Evolutionary conservation across 371 early-diverging fungal species (phyloP).

Genomic region (Mortierella polycephala): DNA sequence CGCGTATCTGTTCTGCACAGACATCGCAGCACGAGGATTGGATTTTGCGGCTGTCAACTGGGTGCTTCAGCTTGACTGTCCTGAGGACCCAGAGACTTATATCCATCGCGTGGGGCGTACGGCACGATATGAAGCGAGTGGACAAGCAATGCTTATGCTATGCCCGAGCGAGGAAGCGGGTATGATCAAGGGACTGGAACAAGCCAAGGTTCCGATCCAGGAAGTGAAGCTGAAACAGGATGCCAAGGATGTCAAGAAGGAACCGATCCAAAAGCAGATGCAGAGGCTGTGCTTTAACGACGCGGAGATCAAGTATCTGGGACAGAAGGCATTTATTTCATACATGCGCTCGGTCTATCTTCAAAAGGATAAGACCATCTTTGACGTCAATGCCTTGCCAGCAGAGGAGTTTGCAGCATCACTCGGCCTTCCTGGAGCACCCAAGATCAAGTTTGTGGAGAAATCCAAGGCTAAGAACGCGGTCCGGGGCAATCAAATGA

Average conservation of each 20-base stretch:
- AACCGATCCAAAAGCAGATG: slow-evolving; percentile 81
- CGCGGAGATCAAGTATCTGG: slow-evolving; percentile 95
- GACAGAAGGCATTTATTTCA: slow-evolving; percentile 94
- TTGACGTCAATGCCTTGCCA: slow-evolving; percentile 88
- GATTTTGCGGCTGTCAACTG: slow-evolving; percentile 99
- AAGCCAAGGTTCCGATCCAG: slow-evolving; percentile 86
- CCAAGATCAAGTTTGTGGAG: slow-evolving; percentile 89
- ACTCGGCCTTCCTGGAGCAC: slow-evolving; percentile 94
- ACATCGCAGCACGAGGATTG: slow-evolving; percentile 97
- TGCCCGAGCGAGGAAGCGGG: slow-evolving; percentile 89
- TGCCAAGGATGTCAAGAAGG: slow-evolving; percentile 70
- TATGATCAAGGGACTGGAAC: slow-evolving; percentile 77
- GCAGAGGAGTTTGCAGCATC: slow-evolving; percentile 88
- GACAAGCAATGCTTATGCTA: slow-evolving; percentile 88
- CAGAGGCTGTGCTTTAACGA: slow-evolving; percentile 92
- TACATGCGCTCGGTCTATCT: slow-evolving; percentile 93
- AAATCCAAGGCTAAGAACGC: slow-evolving; percentile 69
- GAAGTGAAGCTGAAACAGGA: slow-evolving; percentile 73
- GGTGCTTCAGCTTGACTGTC: slow-evolving; percentile 98
- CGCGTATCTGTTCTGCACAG: slow-evolving; percentile 92
- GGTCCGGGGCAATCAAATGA: slow-evolving; percentile 60
- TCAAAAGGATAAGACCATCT: slow-evolving; percentile 88
- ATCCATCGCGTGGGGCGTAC: slow-evolving; percentile 99
- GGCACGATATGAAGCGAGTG: slow-evolving; percentile 91
- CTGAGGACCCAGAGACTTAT: slow-evolving; percentile 96